A percentile compares a stretch with the other conserved stretches of the same genome.
These are phyloP conservation scores for Aspergillus panamensis DNA, from an alignment of 495 filamentous ascomycete genomes.

Conservation along the genomic window DNA sequence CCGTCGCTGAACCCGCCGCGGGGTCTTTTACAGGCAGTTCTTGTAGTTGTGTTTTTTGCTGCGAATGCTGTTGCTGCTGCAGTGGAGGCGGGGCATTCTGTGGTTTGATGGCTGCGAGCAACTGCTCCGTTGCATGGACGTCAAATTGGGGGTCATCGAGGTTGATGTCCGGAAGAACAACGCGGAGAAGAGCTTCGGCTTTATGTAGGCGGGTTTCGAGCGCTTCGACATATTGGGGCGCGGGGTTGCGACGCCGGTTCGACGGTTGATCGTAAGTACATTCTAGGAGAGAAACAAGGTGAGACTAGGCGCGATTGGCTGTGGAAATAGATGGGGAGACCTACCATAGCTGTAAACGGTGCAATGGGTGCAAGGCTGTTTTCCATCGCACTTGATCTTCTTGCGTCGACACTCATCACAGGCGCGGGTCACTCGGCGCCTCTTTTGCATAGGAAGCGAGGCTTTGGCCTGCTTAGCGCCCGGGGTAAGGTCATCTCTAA, in stretches of 20 bases:
- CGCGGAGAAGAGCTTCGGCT: conserved; percentile 73
- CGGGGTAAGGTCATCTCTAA: conserved; percentile 17
- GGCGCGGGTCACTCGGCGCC: conserved; percentile 81
- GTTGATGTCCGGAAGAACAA: conserved; percentile 81
- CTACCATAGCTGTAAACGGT: conserved; percentile 97
- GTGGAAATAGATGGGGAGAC: conserved; percentile 18
- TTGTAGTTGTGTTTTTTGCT: conserved; percentile 13
- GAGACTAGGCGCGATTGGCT: conserved; percentile 4
- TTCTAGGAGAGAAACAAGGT: conserved; percentile 51
- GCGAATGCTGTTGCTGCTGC: too few species aligned
- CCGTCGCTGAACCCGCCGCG: conserved; percentile 19
- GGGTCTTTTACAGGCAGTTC: conserved; percentile 11
- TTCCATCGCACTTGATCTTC: conserved; percentile 98
- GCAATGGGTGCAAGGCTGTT: conserved; percentile 96
- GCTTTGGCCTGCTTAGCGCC: conserved; percentile 35
- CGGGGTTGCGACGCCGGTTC: conserved; percentile 89
- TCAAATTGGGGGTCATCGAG: conserved; percentile 80
- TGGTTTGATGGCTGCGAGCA: conserved; percentile 28
- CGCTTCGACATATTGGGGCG: conserved; percentile 91
- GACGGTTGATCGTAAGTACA: conserved; percentile 98
- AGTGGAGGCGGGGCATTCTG: conserved; percentile 19
- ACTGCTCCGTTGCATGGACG: conserved; percentile 55
- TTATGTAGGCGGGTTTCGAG: conserved; percentile 80
- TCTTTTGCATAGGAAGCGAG: conserved; percentile 70
- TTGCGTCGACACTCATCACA: conserved; percentile 97